Conservation (phyloP, 306 rosid species). For the Mimosa bimucronata region DNA sequence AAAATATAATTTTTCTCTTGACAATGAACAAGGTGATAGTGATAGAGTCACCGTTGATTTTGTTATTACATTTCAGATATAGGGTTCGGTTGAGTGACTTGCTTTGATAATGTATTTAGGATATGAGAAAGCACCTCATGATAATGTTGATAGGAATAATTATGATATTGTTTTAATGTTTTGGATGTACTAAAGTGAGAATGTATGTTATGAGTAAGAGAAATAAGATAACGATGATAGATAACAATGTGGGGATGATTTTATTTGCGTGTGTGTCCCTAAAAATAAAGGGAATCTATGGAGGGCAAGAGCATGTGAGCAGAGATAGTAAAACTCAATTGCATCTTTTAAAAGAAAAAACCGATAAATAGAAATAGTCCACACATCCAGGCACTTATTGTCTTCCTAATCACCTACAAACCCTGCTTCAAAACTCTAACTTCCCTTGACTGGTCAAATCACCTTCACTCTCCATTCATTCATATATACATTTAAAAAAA, state of each 20-base stretch:
- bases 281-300: neutral
- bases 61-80: too few relatives aligned
- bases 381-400: neutral
- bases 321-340: neutral
- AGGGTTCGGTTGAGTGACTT: too few relatives aligned
- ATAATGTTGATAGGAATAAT: too few relatives aligned
- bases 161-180: neutral
- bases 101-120: too few relatives aligned
- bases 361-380: neutral
- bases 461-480: neutral
- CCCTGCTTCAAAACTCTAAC: neutral
- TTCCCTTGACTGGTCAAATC: slow-evolving; percentile 10
- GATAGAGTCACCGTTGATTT: too few relatives aligned
- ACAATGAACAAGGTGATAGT: too few relatives aligned
- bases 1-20: too few relatives aligned
- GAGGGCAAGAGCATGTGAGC: neutral
- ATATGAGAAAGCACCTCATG: too few relatives aligned
- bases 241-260: neutral
- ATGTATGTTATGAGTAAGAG: neutral
- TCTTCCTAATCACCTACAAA: neutral
- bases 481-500: neutral
- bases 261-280: neutral
- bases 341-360: neutral
- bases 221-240: neutral
- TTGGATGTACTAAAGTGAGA: neutral